Base-by-base conservation (phyloP, 345 rosid species). In the Corchorus olitorius region DNA sequence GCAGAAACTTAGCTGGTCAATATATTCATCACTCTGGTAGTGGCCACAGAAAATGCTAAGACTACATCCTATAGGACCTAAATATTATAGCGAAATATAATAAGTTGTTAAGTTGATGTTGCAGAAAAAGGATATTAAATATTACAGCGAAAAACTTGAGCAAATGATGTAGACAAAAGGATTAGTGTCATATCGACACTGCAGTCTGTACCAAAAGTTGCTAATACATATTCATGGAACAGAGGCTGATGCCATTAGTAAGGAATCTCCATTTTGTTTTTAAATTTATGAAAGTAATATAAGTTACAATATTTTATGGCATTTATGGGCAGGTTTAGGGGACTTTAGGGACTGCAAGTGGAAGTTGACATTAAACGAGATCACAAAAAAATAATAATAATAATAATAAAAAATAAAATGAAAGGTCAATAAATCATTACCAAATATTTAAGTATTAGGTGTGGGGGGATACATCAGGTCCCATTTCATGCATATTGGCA, bases 1-100 rank as follows among this genome's bases (percentile, higher is more conserved):
- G 71, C 46, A 80, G n/a, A 75, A 22, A 76, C 33, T 15, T n/a
- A 10, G 12, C 46, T 60, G 19, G 41, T 83, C 54, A 83, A 69
- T 74, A 69, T 74, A 65, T 33, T 0, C 66, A 60, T 55, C 33
- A 19, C 53, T 79, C 22, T 22, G 69, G 13, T 66, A 74, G 22
- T 41, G 22, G 50, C 14, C 12, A n/a, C 8, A n/a, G 22, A 43
- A 12, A 4, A 34, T 2, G 52, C 11, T 76, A 39, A 65, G 73
- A 52, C 35, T 34, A 46, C 54, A 72, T 66, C 22, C 8, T 33
- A 16, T 33, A 67, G 46, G 52, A 52, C 2, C 37, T 43, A 7
- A 52, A 52, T 54, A 22, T 55, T 69, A 70, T 22, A 61, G 53
- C 13, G 17, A 39, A 39, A 56, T 43, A 60, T 33, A 27, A 27